Conservation (phyloP, 2,329 filamentous ascomycete species). For the Fusarium caatingaense region DNA sequence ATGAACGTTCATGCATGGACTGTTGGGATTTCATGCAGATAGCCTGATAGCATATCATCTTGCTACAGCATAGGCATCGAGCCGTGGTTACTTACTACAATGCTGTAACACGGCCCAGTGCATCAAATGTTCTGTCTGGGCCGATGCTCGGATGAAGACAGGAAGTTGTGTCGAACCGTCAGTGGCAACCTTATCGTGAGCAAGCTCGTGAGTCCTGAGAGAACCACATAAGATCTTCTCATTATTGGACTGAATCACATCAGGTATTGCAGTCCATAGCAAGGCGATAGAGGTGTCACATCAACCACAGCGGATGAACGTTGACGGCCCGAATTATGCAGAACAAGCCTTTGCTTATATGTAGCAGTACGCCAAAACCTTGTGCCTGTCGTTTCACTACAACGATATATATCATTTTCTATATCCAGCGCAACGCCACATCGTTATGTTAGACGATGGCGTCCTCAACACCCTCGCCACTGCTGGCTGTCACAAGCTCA, state of each 20-base stretch:
- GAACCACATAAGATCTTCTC: not conserved
- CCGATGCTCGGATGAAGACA: not conserved
- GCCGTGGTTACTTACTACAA: not conserved
- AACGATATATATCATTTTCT: not conserved
- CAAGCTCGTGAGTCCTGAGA: not conserved
- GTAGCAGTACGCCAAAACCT: not conserved
- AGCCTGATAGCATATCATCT: not conserved
- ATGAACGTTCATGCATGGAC: not conserved
- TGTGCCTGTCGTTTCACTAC: not conserved
- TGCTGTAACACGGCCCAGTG: too few species aligned
- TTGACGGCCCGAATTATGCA: not conserved
- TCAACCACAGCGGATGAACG: not conserved
- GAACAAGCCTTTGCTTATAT: not conserved
- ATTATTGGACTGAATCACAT: not conserved
- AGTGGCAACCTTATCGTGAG: not conserved
- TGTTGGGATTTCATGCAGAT: not conserved
- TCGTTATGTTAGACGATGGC: not conserved
- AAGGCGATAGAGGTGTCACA: not conserved
- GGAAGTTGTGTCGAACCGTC: not conserved
- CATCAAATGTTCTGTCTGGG: not conserved
- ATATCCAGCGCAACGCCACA: slow-evolving; percentile 5
- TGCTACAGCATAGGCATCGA: not conserved
- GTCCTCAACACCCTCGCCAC: slow-evolving; percentile 11
- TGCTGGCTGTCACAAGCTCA: not conserved
- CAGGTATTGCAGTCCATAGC: not conserved